These are phyloP conservation scores for Plasmopara viticola DNA, from an alignment of 352 stramenopile genomes.

Conservation along the genomic window DNA sequence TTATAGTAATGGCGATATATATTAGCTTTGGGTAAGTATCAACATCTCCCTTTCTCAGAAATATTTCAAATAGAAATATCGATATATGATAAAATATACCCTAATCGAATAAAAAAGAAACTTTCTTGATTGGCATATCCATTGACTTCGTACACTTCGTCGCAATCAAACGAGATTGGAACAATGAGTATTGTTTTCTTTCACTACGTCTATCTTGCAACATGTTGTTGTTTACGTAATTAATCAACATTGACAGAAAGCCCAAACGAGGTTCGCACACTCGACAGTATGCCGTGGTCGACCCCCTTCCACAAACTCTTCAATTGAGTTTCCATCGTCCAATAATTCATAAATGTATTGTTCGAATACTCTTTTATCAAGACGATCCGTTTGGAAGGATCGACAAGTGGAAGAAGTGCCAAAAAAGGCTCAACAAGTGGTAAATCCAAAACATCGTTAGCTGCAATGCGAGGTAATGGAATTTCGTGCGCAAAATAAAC, in stretches of 20 bases:
- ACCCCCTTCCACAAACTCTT: constrained; percentile 85
- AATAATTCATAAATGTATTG: constrained; percentile 82
- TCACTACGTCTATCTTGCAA: constrained; percentile 17
- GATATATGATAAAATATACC: no score
- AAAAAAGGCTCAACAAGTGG: constrained; percentile 76
- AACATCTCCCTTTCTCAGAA: no score
- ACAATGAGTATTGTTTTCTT: constrained; percentile 68
- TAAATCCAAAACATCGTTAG: constrained; percentile 82
- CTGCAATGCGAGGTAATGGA: constrained; percentile 74
- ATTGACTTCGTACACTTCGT: constrained; percentile 84
- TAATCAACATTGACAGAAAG: constrained; percentile 68
- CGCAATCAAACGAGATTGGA: constrained; percentile 85
- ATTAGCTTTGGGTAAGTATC: no score
- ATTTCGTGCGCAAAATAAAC: constrained; percentile 85
- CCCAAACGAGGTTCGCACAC: constrained; percentile 65
- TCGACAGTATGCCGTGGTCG: constrained; percentile 76
- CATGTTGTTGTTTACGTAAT: no score
- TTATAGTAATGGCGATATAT: no score
- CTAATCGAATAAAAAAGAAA: no score
- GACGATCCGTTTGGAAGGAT: constrained; percentile 56
- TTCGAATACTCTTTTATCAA: constrained; percentile 83
- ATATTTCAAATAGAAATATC: no score
- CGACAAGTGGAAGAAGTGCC: constrained; percentile 88
- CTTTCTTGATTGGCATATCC: constrained; percentile 86
- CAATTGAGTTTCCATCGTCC: constrained; percentile 70